Evolutionary conservation across 2,329 filamentous ascomycete species (phyloP), one percentile per base, ranked within the genome.

Genomic region (Neurospora sp.): DNA sequence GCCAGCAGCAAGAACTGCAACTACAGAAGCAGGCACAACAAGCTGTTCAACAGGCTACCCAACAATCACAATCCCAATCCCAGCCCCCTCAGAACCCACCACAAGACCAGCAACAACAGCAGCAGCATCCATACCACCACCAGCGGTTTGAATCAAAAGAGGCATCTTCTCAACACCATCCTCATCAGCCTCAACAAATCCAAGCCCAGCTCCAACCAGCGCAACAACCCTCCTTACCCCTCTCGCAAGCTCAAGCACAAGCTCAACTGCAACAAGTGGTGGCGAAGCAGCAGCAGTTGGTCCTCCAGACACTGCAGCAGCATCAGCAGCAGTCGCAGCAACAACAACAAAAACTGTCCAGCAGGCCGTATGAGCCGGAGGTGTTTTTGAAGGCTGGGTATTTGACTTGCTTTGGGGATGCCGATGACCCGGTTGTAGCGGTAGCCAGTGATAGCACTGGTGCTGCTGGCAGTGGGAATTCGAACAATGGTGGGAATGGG

Each of bases 331-430:
- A 40, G 58, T 36, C 9, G 19, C 68, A 66, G 13, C 33, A 19
- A 10, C n/a, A 19, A 10, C n/a, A 62, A 23, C 36, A 42, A 9
- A 58, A 15, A 58, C 10, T 19, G 19, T 13, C 19, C 1, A n/a
- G 40, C 15, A 28, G 39, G n/a, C 19, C 38, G 17, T 70, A 70
- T 9, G 70, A 74, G 17, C 43, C 72, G 2, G 43, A 43, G 5
- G 46, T 38, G 4, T 33, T 72, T 13, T 17, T 74, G 67, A 69
- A 68, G 66, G 40, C 39, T 2, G 73, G 73, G 39, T 74, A 74
- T 38, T 66, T 74, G 1, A 70, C 43, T 15, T 74, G 70, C 17
- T 73, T 72, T 70, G 68, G 70, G 8, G 73, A 70, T 9, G 15
- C 33, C 7, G 73, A 70, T 9, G n/a, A 62, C 13, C 52, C 28